Conservation (phyloP, 306 rosid species). For the Purshia tridentata region DNA sequence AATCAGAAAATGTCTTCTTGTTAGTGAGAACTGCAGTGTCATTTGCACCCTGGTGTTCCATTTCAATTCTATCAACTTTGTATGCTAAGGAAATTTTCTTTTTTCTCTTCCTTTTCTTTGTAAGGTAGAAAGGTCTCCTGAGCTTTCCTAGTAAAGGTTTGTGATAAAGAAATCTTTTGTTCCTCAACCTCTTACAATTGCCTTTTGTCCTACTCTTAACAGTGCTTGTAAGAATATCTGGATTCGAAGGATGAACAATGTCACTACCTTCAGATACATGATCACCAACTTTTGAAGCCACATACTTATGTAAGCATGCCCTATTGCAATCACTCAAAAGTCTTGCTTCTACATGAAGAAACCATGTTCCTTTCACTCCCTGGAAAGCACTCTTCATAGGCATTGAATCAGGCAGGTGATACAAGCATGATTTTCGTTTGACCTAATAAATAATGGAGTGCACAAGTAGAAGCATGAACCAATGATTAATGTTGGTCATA, state of each 20-base stretch:
- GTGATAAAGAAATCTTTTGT: conserved; percentile 19
- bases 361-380: conserved; percentile 51
- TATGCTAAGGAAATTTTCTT: conserved; percentile 22
- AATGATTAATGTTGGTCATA: conserved; percentile 12
- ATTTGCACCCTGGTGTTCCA: conserved; percentile 17
- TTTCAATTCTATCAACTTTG: conserved; percentile 20
- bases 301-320: conserved; percentile 24
- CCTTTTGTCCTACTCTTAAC: conserved; percentile 25
- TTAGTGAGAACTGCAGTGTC: conserved; percentile 8
- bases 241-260: conserved; percentile 18
- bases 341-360: conserved; percentile 56
- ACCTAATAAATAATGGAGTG: conserved; percentile 45
- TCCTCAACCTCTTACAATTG: conserved; percentile 27
- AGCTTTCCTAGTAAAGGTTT: conserved; percentile 23
- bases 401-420: conserved; percentile 60
- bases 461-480: conserved; percentile 2
- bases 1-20: conserved; percentile 8
- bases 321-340: conserved; percentile 18
- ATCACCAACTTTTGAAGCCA: conserved; percentile 9
- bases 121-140: conserved; percentile 15
- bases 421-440: conserved; percentile 51
- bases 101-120: conserved; percentile 36
- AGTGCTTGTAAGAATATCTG: conserved; percentile 15
- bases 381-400: conserved; percentile 45
- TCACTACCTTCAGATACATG: conserved; percentile 4